phyloP scores from a whole-genome alignment of 139 green algal species.

The Tetraselmis striata region DNA sequence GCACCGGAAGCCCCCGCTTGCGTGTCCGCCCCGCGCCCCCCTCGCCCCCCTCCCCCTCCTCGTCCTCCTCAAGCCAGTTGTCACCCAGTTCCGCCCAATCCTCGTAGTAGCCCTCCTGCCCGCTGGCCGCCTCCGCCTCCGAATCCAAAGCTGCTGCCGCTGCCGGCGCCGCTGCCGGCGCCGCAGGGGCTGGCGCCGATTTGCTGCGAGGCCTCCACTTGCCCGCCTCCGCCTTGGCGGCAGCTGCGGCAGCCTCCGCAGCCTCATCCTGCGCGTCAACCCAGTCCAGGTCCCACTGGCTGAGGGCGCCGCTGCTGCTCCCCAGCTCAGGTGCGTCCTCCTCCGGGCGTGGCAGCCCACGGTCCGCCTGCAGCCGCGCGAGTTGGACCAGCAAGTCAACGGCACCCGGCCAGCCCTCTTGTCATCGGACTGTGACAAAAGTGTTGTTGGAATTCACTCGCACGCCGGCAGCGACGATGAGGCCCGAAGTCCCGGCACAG shows the following conservation, averaged over 20 bases:
- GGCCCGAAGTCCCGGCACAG: too few relatives aligned
- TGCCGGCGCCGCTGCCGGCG: too few relatives aligned
- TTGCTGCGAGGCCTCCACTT: neutral
- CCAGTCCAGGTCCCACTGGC: neutral
- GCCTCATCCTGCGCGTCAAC: neutral
- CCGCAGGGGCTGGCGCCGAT: neutral
- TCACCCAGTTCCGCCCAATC: neutral
- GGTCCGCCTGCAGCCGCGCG: neutral
- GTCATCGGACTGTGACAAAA: too few relatives aligned
- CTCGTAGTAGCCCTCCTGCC: neutral
- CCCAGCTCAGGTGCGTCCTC: neutral
- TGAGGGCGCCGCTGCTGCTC: neutral
- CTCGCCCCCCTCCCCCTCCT: slow-evolving; percentile 5
- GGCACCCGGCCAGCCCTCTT: too few relatives aligned
- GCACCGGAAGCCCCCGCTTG: slow-evolving; percentile 41
- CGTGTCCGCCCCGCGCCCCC: slow-evolving; percentile 17
- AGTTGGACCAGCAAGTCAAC: too few relatives aligned
- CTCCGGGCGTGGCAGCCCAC: neutral
- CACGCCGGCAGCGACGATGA: too few relatives aligned
- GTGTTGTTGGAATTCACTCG: too few relatives aligned
- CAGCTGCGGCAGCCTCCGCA: too few relatives aligned
- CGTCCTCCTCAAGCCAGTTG: slow-evolving; percentile 7
- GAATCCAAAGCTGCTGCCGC: too few relatives aligned
- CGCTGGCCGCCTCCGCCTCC: too few relatives aligned
- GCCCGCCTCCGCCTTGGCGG: neutral